A percentile compares a stretch with the other conserved stretches of the same genome.
These are phyloP conservation scores for Aechmea fasciata DNA, from an alignment of 176 grass and related monocot species.

Conservation along the genomic window DNA sequence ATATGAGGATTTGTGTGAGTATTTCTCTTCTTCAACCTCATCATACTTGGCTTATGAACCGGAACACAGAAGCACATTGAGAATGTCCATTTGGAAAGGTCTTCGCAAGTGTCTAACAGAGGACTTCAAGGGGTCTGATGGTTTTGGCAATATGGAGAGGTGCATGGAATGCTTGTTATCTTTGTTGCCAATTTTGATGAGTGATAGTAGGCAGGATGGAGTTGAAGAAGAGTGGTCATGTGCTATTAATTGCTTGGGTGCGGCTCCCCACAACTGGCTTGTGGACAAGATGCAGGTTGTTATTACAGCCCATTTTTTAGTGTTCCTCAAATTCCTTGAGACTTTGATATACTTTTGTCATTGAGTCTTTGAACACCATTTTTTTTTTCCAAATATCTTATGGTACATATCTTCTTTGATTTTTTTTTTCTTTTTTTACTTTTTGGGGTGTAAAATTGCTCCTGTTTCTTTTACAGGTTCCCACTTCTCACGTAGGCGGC, in stretches of 20 bases:
- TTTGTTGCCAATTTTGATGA: slow-evolving; percentile 36
- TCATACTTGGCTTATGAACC: slow-evolving; percentile 39
- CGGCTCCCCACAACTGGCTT: slow-evolving; percentile 47
- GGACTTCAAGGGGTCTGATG: slow-evolving; percentile 29
- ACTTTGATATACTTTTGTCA: background rate
- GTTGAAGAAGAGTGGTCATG: slow-evolving; percentile 52
- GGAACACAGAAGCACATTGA: slow-evolving; percentile 53
- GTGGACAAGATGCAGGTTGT: slow-evolving; percentile 46
- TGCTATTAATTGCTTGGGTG: slow-evolving; percentile 52
- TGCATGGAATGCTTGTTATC: slow-evolving; percentile 54
- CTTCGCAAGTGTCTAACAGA: slow-evolving; percentile 45
- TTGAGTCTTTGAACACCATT: background rate
- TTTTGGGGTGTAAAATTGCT: background rate
- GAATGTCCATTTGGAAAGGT: slow-evolving; percentile 76
- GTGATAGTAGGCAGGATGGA: slow-evolving; percentile 29
- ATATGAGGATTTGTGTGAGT: slow-evolving; percentile 45
- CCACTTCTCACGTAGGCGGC: slow-evolving; percentile 25
- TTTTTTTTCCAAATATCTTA: background rate
- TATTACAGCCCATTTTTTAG: slow-evolving; percentile 5
- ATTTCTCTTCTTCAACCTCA: slow-evolving; percentile 41
- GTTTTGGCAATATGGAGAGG: slow-evolving; percentile 39
- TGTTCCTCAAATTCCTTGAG: slow-evolving; percentile 10
- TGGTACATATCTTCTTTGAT: slow-evolving; percentile 1
- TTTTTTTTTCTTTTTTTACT: slow-evolving; percentile 13
- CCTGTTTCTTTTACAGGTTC: slow-evolving; percentile 27